Conservation (phyloP, 176 grass and related monocot species). For the Triticum timopheevii region DNA sequence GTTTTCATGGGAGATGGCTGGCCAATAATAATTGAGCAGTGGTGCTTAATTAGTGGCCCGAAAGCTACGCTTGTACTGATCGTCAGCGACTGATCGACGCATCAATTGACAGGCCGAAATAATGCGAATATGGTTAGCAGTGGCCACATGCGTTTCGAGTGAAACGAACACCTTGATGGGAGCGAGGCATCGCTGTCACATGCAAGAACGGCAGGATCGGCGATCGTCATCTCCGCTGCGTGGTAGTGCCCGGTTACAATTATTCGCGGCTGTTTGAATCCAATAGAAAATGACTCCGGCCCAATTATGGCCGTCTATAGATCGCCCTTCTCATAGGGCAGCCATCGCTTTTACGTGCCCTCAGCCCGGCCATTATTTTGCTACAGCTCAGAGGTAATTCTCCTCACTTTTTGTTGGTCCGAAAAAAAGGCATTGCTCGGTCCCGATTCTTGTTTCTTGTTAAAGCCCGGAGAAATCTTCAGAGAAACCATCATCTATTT, state of each 20-base stretch:
- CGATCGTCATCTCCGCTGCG: slow-evolving; percentile 7
- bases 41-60: slow-evolving; percentile 13
- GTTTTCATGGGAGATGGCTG: neutral
- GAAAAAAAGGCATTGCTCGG: neutral
- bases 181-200: slow-evolving; percentile 11
- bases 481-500: neutral
- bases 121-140: neutral
- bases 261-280: neutral
- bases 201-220: neutral
- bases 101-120: neutral
- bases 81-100: neutral
- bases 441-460: neutral
- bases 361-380: neutral
- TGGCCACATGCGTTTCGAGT: slow-evolving; percentile 15
- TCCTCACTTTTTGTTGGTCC: neutral
- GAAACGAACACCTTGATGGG: slow-evolving; percentile 16
- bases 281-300: slow-evolving; percentile 19
- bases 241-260: neutral
- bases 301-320: neutral
- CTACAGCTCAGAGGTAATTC: neutral
- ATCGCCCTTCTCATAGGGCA: neutral
- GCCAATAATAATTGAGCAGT: slow-evolving; percentile 5
- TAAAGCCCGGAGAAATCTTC: neutral
- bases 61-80: slow-evolving; percentile 33
- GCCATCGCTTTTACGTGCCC: neutral